These are phyloP conservation scores for Fusarium coicis DNA, from an alignment of 2,329 filamentous ascomycete genomes.

Conservation along the genomic window DNA sequence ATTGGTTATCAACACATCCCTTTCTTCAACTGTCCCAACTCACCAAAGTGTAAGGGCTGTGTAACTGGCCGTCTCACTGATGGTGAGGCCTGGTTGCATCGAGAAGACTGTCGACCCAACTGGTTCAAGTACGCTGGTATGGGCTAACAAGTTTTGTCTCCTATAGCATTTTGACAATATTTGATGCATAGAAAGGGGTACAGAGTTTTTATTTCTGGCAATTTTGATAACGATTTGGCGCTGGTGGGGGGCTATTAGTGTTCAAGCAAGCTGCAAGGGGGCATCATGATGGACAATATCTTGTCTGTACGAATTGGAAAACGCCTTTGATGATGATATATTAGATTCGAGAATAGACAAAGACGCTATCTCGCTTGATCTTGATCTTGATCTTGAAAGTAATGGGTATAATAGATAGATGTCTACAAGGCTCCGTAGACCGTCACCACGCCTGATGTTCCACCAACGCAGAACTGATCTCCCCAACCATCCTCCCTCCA, in stretches of 20 bases:
- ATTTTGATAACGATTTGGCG: constrained; percentile 33
- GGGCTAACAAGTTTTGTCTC: constrained; percentile 58
- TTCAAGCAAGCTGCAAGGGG: constrained; percentile 15
- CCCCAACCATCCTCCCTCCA: constrained; percentile 72
- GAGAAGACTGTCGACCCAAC: constrained; percentile 93
- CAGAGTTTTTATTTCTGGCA: constrained; percentile 9
- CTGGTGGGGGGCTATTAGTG: constrained; percentile 24
- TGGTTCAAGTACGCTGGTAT: constrained; percentile 97
- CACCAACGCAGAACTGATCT: constrained; percentile 72
- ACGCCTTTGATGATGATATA: constrained; percentile 28
- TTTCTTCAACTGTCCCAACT: constrained; percentile 99
- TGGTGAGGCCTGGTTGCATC: constrained; percentile 84
- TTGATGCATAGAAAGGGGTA: constrained; percentile 21
- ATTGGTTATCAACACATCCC: constrained; percentile 99
- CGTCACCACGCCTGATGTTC: constrained; percentile 73
- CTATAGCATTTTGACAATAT: constrained; percentile 2
- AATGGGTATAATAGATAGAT: constrained; percentile 21
- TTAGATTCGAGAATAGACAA: constrained; percentile 4
- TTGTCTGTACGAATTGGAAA: constrained; percentile 25
- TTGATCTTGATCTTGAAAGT: not conserved
- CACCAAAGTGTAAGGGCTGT: constrained; percentile 90
- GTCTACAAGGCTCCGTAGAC: constrained; percentile 62
- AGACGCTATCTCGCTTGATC: not conserved
- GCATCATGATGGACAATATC: constrained; percentile 17
- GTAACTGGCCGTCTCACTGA: constrained; percentile 89